phyloP scores from a whole-genome alignment of 768 basidiomycete genomes.

The Trametes gibbosa region DNA sequence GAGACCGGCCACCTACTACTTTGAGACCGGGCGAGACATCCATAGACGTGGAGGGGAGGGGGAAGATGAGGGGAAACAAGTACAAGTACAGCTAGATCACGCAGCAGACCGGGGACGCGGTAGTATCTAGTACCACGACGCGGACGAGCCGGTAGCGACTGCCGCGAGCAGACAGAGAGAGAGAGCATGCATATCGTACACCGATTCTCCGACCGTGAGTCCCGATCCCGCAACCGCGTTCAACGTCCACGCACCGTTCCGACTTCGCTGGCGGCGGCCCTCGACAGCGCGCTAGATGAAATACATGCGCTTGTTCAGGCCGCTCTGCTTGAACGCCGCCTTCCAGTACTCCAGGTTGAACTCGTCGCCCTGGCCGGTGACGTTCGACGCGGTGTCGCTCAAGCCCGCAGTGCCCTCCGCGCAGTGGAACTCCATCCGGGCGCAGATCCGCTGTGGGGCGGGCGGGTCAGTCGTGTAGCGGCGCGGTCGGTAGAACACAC shows the following conservation, averaged over 20 bases:
- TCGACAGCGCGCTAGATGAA: slow-evolving; percentile 5
- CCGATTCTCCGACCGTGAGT: no score
- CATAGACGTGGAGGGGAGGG: no score
- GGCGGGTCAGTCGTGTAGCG: background rate
- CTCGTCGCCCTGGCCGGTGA: slow-evolving; percentile 15
- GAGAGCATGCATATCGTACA: no score
- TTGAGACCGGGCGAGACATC: background rate
- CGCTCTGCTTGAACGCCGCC: background rate
- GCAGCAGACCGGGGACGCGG: background rate
- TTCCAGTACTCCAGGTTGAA: slow-evolving; percentile 35
- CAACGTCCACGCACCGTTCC: no score
- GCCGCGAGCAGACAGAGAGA: background rate
- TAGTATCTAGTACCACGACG: background rate
- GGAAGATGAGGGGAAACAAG: no score
- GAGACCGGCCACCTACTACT: no score
- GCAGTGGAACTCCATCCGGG: slow-evolving; percentile 53
- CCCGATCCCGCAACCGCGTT: no score
- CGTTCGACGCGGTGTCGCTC: slow-evolving; percentile 36
- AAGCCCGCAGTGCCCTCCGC: slow-evolving; percentile 34
- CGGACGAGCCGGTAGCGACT: background rate
- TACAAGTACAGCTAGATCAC: no score
- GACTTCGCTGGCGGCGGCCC: no score
- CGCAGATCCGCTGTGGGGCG: slow-evolving; percentile 49
- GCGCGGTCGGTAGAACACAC: background rate
- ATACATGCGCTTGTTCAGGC: background rate